Base-by-base conservation (phyloP, 2,329 filamentous ascomycete species). In the Fusarium ramigenum region DNA sequence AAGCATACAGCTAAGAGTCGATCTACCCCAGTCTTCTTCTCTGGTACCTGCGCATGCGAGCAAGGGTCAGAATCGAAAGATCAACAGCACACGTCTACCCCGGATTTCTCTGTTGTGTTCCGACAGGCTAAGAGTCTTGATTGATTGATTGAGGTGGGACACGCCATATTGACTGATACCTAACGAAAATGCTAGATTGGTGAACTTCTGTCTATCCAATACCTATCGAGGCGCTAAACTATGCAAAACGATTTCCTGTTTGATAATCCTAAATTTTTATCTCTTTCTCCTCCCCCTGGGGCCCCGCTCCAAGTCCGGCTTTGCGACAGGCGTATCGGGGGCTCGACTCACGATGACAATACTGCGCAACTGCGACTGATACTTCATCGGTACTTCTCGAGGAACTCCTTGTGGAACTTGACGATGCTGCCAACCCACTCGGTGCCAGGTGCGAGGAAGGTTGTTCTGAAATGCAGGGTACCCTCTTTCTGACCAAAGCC, bases 401-500 rank as follows among this genome's bases (percentile, higher is more conserved):
- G 93, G 79, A 99, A 99, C 70, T 93, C 91, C 83, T 91, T 85
- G 85, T 99, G 96, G 85, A 99, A 99, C 83, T 94, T 93, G 77
- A 92, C 90, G 77, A 98, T 94, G 75, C 92, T 89, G 56, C 92
- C 91, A 11, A 97, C 92, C 96, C 96, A 99, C 78, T 97, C 95
- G 4, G 96, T 98, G 19, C 96, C 96, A 2, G 96, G 96, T 1
- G 96, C 96, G 44, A 99, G 86, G 88, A 99, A 99, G 2, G 96
- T 99, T 8, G 96, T 99, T 71, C 96, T 88, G 88, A 99, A 97
- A 85, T 99, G 96, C 79, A 96, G 86, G 1, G 93, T 96, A 78
- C 92, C 93, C 79, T 96, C 93, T 84, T 93, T 95, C 86, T 99
- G 96, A 10, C 96, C 96, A 80, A 99, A 99, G 2, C 96, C 96